phyloP scores from a whole-genome alignment of 306 rosid genomes.

The Malus domestica region ASM211411v1 NC_041798.1:37147001-37147500 shows the following conservation, averaged over 20 bases:
- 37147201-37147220: not conserved
- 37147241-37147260: not conserved
- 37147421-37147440: slow-evolving; percentile 30
- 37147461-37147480: slow-evolving; percentile 25
- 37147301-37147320: slow-evolving; percentile 13
- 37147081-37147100: not conserved
- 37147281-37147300: not conserved
- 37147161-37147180: too few relatives aligned
- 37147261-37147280: not conserved
- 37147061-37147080: too few relatives aligned
- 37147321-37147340: slow-evolving; percentile 30
- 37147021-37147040: not conserved
- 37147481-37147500: slow-evolving; percentile 12
- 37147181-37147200: not conserved
- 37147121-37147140: not conserved
- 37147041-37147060: not conserved
- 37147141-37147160: too few relatives aligned
- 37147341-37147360: slow-evolving; percentile 14
- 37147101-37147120: not conserved
- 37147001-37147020: too few relatives aligned
- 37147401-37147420: slow-evolving; percentile 24
- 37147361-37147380: slow-evolving; percentile 16
- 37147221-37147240: not conserved
- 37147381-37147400: slow-evolving; percentile 21
- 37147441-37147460: slow-evolving; percentile 34